Conservation (phyloP, 345 rosid species). For the Limnanthes douglasii region DNA sequence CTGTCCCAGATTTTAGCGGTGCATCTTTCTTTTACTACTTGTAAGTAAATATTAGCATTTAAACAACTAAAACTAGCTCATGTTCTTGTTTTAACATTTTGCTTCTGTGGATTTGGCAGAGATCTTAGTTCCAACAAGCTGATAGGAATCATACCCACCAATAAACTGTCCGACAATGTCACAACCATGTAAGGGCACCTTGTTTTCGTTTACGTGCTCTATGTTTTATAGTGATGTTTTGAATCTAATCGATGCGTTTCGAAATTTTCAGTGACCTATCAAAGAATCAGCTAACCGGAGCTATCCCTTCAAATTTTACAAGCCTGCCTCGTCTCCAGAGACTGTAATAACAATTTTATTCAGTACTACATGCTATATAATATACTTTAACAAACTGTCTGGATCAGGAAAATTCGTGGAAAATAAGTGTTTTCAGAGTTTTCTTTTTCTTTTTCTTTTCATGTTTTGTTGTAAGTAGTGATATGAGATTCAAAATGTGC, state of each 20-base stretch:
- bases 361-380: no score
- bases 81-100: constrained; percentile 1
- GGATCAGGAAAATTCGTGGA: no score
- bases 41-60: constrained; percentile 26
- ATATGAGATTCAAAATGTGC: not conserved
- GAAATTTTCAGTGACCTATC: constrained; percentile 49
- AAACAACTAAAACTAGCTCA: not conserved
- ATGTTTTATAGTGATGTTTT: not conserved
- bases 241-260: no score
- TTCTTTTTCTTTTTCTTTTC: not conserved
- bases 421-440: no score
- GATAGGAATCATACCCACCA: constrained; percentile 28
- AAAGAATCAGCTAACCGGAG: constrained; percentile 31
- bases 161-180: constrained; percentile 23
- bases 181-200: constrained; percentile 26
- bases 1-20: constrained; percentile 34
- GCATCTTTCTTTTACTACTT: constrained; percentile 17
- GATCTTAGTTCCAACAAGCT: constrained; percentile 32
- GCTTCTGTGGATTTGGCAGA: constrained; percentile 12
- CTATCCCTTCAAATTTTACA: constrained; percentile 38
- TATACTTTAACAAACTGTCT: no score
- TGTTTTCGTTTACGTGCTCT: constrained; percentile 1
- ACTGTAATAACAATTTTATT: constrained; percentile 26
- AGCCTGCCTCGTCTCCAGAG: constrained; percentile 38
- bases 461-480: no score